Evolutionary conservation across 768 basidiomycete species (phyloP).

Genomic region (Piloderma croceum): DNA sequence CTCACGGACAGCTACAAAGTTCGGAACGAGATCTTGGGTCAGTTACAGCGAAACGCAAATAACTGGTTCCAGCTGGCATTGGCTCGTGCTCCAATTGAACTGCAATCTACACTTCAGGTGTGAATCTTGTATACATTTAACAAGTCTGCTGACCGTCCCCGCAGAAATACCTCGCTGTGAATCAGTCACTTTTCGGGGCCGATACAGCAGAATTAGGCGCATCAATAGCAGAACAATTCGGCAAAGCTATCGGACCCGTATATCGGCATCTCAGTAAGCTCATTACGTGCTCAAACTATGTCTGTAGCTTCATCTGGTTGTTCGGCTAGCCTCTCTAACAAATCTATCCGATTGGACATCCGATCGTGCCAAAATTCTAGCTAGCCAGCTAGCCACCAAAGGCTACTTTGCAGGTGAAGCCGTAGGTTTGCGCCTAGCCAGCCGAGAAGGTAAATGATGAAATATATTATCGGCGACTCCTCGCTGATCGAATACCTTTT

Average conservation of each 20-base stretch:
- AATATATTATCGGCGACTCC: neutral
- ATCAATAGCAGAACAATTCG: constrained; percentile 82
- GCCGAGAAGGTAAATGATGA: constrained; percentile 49
- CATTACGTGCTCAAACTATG: too few relatives aligned
- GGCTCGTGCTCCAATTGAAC: constrained; percentile 83
- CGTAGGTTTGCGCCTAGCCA: constrained; percentile 70
- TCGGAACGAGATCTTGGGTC: constrained; percentile 77
- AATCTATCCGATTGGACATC: constrained; percentile 58
- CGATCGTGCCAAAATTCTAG: constrained; percentile 76
- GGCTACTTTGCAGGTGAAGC: constrained; percentile 87
- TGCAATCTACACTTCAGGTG: constrained; percentile 90
- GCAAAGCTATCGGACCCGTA: constrained; percentile 71
- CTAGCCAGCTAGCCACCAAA: constrained; percentile 85
- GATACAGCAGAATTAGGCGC: constrained; percentile 87
- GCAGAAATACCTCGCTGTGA: constrained; percentile 84
- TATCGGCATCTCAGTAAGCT: constrained; percentile 68
- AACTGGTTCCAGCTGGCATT: constrained; percentile 86
- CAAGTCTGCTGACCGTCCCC: neutral
- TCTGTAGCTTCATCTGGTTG: too few relatives aligned
- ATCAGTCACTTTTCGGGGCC: constrained; percentile 60
- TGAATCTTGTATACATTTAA: constrained; percentile 10
- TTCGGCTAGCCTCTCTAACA: constrained; percentile 53
- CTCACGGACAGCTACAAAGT: constrained; percentile 82
- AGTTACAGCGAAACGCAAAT: constrained; percentile 67
- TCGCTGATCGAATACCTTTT: constrained; percentile 2